These are phyloP conservation scores for Saxispiralis lemnorum DNA, from an alignment of 495 filamentous ascomycete species.

Conservation along the genomic window DNA sequence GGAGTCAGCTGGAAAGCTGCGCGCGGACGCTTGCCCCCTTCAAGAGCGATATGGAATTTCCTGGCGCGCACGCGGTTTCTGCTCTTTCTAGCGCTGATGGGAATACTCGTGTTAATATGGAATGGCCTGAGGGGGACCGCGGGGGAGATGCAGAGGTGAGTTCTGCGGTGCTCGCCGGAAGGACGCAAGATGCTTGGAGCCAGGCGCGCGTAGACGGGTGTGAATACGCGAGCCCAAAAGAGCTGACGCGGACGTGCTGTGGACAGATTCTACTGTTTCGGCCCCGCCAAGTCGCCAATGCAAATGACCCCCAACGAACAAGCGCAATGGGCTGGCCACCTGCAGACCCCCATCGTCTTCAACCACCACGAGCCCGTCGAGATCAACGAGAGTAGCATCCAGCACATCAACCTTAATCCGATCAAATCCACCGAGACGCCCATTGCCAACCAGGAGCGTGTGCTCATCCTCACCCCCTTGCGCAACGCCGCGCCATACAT, in stretches of 20 bases:
- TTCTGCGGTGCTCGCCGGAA: neutral
- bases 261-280: constrained; percentile 87
- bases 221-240: neutral
- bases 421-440: constrained; percentile 70
- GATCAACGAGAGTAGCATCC: constrained; percentile 64
- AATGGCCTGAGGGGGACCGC: constrained; percentile 66
- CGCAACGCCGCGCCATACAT: constrained; percentile 74
- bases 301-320: constrained; percentile 84
- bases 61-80: constrained; percentile 66
- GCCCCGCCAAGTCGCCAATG: constrained; percentile 81
- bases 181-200: constrained; percentile 9
- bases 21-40: constrained; percentile 61
- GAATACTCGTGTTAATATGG: constrained; percentile 73
- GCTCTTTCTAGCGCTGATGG: constrained; percentile 51
- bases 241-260: constrained; percentile 4
- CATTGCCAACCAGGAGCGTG: constrained; percentile 58
- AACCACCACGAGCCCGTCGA: constrained; percentile 81
- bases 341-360: constrained; percentile 83
- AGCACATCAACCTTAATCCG: constrained; percentile 63
- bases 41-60: constrained; percentile 58
- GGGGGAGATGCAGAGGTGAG: constrained; percentile 80
- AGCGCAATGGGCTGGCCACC: constrained; percentile 68
- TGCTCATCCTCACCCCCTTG: constrained; percentile 88
- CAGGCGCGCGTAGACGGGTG: neutral
- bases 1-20: constrained; percentile 88